Base-by-base conservation (phyloP, 2,329 filamentous ascomycete species). In the Ceratocystis albifundus region DNA sequence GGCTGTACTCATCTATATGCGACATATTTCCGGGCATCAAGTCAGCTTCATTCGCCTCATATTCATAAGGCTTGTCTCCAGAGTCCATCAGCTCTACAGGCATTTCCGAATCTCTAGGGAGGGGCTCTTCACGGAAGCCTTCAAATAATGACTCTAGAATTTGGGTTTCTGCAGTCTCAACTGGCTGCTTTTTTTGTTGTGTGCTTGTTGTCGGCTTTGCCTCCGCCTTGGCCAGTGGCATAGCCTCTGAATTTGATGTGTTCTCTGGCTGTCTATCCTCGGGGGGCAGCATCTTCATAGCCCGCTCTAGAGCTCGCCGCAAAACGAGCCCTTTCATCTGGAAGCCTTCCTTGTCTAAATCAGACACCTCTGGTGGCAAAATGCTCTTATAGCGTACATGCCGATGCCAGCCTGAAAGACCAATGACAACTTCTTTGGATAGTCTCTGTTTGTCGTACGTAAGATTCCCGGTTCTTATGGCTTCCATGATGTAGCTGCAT, bases 401-500 rank as follows among this genome's bases (percentile, higher is more conserved):
- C n/a, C 50, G 45, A 4, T 66, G 67, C 67, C 67, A 68, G 4
- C 61, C 36, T 15, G 67, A 68, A 32, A 68, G 50, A n/a, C 55
- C 62, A 12, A 53, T 59, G 10, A 83, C 70, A 3, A 85, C 72
- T 64, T 82, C 79, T 0, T 70, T 68, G 28, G 73, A 74, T 32
- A 86, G 69, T 57, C 82, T 76, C 4, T 72, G 70, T 57, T 72
- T 76, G 12, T 82, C 77, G 69, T 78, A 84, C 0, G 80, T 77
- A 12, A 87, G 70, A 15, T 74, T 75, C 70, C 85, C 84, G 4
- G 74, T 57, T 61, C 75, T 74, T 28, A 89, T 74, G 0, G 81
- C 80, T 7, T 81, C 76, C 1, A 87, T 72, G 7, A 90, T 82
- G 70, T 88, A 88, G 0, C 71, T 74, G 1, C 78, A 76, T 1